Evolutionary conservation across 2,329 filamentous ascomycete genomes (phyloP), one percentile per base, ranked within the genome.

Genomic region (Pezicula carpinea): DNA sequence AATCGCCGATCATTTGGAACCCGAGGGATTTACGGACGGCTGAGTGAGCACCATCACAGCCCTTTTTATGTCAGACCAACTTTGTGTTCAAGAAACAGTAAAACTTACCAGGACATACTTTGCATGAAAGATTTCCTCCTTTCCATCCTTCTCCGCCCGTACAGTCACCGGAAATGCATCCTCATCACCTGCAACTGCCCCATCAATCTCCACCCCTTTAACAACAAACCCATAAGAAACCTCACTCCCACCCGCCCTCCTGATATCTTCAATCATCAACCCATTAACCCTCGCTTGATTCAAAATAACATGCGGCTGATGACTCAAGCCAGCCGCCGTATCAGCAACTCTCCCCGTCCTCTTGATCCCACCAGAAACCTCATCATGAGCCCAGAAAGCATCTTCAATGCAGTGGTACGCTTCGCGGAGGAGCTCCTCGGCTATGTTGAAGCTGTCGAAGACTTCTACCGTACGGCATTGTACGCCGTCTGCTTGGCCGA

Each of bases 231-330:
- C 75, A 19, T 81, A 72, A 57, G 85, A 81, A n/a, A 87, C 71
- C 2, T 63, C 60, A 40, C 80, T 72, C 7, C 74, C 71, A 5
- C 73, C 74, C 55, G 75, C 65, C 44, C 74, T 64, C 52, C 72
- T 71, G 53, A 85, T 80, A 40, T 75, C 72, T 51, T 85, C 80
- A 0, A 83, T 67, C 53, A 85, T 79, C 58, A 83, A 82, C 1
- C 73, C 69, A 60, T 89, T 84, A 48, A 88, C 78, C 2, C 83
- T 75, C 8, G 83, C 85, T 62, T 89, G 85, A 54, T 87, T 84
- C 35, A 90, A 63, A 6, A 86, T 80, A 3, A 81, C 75, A 59
- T 88, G 77, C 39, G 79, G 77, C 53, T 83, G 84, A 15, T 75
- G 74, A 13, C 75, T 82, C 43, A 85, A 66, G 1, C 80, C 82